Conservation (phyloP, 2,329 filamentous ascomycete species). For the Fusarium sambucinum region DNA sequence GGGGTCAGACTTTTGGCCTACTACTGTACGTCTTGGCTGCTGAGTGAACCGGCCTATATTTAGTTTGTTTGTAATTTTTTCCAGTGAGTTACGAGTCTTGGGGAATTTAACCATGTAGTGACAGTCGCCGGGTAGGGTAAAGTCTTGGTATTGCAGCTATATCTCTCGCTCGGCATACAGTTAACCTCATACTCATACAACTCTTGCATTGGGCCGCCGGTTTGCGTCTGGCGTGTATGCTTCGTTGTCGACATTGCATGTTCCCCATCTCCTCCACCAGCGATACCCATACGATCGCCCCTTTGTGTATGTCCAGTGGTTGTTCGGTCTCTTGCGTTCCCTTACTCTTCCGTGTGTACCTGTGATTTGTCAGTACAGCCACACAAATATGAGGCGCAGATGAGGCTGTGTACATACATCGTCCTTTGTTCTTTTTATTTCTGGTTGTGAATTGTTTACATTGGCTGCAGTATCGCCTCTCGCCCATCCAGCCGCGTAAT, state of each 20-base stretch:
- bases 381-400: fast-evolving
- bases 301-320: slow-evolving; percentile 3
- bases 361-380: neutral
- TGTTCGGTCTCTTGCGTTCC: slow-evolving; percentile 3
- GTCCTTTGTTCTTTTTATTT: neutral
- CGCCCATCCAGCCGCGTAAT: slow-evolving; percentile 18
- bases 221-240: neutral
- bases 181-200: neutral
- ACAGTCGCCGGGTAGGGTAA: neutral
- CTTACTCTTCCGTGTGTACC: slow-evolving; percentile 11
- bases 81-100: neutral
- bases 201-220: slow-evolving; percentile 7
- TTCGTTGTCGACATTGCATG: neutral
- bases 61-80: neutral
- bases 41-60: neutral
- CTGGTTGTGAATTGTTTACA: slow-evolving; percentile 2
- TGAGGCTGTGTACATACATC: slow-evolving; percentile 4
- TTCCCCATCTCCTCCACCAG: slow-evolving; percentile 28
- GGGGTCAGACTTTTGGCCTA: too few species aligned
- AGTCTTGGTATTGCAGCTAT: neutral
- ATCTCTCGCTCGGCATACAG: fast-evolving
- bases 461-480: neutral
- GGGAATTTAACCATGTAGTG: neutral
- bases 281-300: slow-evolving; percentile 11
- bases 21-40: slow-evolving; percentile 13